phyloP scores from a whole-genome alignment of 345 rosid species.

The Heritiera littoralis region DNA sequence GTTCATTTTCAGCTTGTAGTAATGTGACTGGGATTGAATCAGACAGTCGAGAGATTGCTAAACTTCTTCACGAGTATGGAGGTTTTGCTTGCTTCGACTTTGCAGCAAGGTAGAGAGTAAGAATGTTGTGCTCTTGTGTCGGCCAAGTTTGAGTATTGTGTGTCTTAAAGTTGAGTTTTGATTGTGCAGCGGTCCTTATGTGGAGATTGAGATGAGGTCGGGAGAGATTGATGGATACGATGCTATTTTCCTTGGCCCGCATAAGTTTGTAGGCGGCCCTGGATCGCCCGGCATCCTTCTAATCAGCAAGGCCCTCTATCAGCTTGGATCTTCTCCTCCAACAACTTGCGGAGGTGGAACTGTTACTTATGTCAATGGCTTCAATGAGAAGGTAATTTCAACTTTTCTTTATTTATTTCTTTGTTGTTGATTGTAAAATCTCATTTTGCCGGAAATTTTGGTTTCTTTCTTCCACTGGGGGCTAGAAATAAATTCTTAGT shows the following conservation, averaged over 20 bases:
- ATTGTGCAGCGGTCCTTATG: slow-evolving; percentile 46
- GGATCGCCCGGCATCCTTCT: slow-evolving; percentile 60
- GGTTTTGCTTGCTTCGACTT: slow-evolving; percentile 64
- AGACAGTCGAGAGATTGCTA: slow-evolving; percentile 49
- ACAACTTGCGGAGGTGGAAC: slow-evolving; percentile 74
- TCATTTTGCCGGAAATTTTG: neutral
- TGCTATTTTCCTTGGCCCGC: slow-evolving; percentile 55
- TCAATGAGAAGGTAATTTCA: slow-evolving; percentile 42
- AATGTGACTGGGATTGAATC: slow-evolving; percentile 52
- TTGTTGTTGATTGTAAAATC: too few species aligned
- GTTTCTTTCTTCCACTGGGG: neutral
- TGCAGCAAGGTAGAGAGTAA: slow-evolving; percentile 50
- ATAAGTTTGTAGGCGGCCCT: slow-evolving; percentile 66
- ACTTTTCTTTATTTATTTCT: neutral
- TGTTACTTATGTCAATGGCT: slow-evolving; percentile 56
- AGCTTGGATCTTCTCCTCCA: slow-evolving; percentile 46
- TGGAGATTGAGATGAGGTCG: slow-evolving; percentile 54
- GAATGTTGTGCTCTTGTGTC: too few species aligned
- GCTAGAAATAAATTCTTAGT: too few species aligned
- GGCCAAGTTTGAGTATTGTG: too few species aligned
- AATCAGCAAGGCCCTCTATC: slow-evolving; percentile 51
- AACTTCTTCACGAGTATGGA: slow-evolving; percentile 47
- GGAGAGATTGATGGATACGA: slow-evolving; percentile 59
- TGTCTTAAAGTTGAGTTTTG: too few species aligned
- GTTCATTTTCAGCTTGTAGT: slow-evolving; percentile 68